A percentile compares a stretch with the other conserved stretches of the same genome.
phyloP scores from a whole-genome alignment of 2,329 filamentous ascomycete genomes.

The Cytospora piceicola region DNA sequence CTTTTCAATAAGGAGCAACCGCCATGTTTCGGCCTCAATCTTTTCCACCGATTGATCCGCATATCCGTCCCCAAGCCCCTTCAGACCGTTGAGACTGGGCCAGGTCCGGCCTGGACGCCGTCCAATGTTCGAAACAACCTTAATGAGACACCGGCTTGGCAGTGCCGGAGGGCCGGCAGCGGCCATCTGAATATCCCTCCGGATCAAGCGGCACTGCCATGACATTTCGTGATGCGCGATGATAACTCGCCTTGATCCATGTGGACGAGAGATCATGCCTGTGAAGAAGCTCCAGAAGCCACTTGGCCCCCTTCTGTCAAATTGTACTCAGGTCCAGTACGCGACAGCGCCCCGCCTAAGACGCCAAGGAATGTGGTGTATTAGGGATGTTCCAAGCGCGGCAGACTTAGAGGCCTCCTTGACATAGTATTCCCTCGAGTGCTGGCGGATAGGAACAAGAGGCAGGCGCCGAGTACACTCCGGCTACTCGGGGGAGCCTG shows the following conservation, averaged over 20 bases:
- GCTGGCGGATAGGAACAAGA: neutral
- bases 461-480: neutral
- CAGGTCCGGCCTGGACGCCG: neutral
- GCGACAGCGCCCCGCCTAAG: neutral
- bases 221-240: neutral
- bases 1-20: neutral
- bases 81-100: neutral
- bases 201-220: neutral
- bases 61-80: neutral
- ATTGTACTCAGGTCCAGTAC: neutral
- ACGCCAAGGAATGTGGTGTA: neutral
- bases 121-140: neutral
- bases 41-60: neutral
- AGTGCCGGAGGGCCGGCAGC: neutral
- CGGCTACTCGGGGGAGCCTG: constrained; percentile 5
- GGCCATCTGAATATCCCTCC: neutral
- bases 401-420: neutral
- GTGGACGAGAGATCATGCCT: neutral
- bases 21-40: neutral
- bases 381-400: neutral
- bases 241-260: neutral
- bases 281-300: neutral
- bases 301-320: neutral
- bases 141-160: constrained; percentile 1
- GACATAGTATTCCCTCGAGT: neutral